Conservation (phyloP, 176 grass and related monocot genomes). For the Avena eriantha region DNA sequence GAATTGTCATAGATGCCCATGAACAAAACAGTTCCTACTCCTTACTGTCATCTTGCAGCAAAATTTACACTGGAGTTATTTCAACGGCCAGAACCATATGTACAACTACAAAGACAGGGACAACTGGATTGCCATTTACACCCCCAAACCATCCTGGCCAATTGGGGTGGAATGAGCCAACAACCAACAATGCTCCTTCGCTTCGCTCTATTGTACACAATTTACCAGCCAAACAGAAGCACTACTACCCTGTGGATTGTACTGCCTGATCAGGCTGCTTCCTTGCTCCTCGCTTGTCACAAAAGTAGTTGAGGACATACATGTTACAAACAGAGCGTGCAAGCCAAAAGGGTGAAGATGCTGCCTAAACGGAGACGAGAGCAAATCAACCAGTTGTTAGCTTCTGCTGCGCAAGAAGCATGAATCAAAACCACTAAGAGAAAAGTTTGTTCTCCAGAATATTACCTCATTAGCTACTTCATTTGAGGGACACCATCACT, state of each 20-base stretch:
- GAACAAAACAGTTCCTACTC: neutral
- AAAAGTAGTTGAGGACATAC: neutral
- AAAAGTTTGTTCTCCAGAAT: neutral
- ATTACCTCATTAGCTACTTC: slow-evolving; percentile 47
- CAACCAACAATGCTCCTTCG: neutral
- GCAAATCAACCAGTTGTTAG: neutral
- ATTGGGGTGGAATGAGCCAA: neutral
- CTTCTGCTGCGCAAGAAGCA: neutral
- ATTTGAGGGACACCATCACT: slow-evolving; percentile 56
- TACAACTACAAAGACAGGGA: slow-evolving; percentile 23
- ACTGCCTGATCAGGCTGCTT: slow-evolving; percentile 9
- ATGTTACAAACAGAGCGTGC: neutral
- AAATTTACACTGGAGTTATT: slow-evolving; percentile 28
- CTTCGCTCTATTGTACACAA: slow-evolving; percentile 22
- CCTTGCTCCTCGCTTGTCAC: neutral
- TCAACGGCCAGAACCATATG: neutral
- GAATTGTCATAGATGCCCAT: neutral
- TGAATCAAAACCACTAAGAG: neutral
- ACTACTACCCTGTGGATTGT: neutral
- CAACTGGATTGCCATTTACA: slow-evolving; percentile 13
- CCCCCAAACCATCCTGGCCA: slow-evolving; percentile 23
- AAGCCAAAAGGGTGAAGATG: neutral
- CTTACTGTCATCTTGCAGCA: slow-evolving; percentile 1
- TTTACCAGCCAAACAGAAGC: slow-evolving; percentile 19
- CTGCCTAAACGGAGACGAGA: slow-evolving; percentile 23